Conservation (phyloP, 768 basidiomycete genomes). For the Cystofilobasidium capitatum region DNA sequence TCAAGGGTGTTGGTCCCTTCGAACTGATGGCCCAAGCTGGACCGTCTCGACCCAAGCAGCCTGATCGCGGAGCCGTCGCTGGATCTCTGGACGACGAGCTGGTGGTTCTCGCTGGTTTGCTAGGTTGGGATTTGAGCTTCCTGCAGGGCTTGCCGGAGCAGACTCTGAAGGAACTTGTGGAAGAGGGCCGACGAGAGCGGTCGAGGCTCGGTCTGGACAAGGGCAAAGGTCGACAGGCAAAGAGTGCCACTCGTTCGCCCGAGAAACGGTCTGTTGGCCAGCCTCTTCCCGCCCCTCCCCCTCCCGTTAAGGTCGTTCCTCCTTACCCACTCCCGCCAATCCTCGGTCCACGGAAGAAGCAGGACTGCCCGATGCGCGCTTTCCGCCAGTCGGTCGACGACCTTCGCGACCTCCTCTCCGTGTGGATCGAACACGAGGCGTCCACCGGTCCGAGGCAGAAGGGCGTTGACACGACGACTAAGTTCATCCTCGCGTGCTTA, state of each 20-base stretch:
- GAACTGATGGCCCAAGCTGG: neutral
- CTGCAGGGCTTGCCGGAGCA: slow-evolving; percentile 1
- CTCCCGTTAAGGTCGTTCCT: neutral
- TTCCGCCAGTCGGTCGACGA: slow-evolving; percentile 3
- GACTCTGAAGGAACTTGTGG: neutral
- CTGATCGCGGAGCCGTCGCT: neutral
- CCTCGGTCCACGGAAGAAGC: neutral
- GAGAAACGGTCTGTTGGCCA: neutral
- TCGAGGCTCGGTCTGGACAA: neutral
- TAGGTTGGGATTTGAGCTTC: slow-evolving; percentile 3
- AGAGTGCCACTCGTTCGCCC: neutral
- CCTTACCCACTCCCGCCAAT: neutral
- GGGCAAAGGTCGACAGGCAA: neutral
- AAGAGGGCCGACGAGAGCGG: slow-evolving; percentile 2
- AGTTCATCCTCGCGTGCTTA: slow-evolving; percentile 12
- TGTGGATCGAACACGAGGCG: slow-evolving; percentile 6
- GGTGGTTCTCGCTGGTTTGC: slow-evolving; percentile 5
- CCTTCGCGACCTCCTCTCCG: slow-evolving; percentile 1
- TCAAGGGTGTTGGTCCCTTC: neutral
- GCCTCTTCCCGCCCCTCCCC: neutral
- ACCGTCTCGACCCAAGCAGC: neutral
- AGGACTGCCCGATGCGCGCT: neutral
- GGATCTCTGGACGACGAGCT: slow-evolving; percentile 3
- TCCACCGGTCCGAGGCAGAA: neutral
- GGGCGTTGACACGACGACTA: slow-evolving; percentile 4